Percentiles rank a stretch among this genome's conserved stretches.
Evolutionary conservation across 495 filamentous ascomycete species (phyloP).

Genomic region (Thermochaetoides thermophila): DNA sequence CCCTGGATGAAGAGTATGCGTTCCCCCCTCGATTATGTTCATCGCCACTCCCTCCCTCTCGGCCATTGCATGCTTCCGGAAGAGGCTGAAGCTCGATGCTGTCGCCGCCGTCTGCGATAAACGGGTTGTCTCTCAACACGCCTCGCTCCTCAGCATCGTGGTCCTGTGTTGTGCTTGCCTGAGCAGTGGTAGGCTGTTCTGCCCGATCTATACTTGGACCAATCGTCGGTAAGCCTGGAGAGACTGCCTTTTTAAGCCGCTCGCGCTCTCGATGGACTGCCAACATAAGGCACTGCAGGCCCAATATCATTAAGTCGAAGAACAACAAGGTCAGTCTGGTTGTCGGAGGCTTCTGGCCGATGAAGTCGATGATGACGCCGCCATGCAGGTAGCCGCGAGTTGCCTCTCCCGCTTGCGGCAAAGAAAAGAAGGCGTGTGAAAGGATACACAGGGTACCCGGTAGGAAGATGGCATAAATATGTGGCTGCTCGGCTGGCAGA

Average conservation of each 20-base stretch:
- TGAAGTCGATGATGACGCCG: conserved; percentile 69
- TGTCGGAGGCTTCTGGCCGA: conserved; percentile 66
- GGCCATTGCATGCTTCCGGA: conserved; percentile 5
- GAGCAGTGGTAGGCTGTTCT: conserved; percentile 1
- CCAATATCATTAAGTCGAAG: conserved; percentile 50
- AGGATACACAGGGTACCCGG: conserved; percentile 61
- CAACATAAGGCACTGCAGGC: conserved; percentile 60
- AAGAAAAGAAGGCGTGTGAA: conserved; percentile 47
- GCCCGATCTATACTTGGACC: conserved; percentile 1
- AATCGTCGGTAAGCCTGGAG: conserved; percentile 15
- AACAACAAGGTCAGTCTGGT: conserved; percentile 46
- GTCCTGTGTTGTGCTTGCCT: conserved; percentile 38
- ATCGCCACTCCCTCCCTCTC: conserved; percentile 11
- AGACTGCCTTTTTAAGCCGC: conserved; percentile 31
- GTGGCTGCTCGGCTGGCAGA: conserved; percentile 52
- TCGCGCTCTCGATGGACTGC: conserved; percentile 57
- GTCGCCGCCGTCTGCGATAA: conserved; percentile 25
- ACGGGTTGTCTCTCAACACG: conserved; percentile 35
- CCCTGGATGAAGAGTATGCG: conserved; percentile 29
- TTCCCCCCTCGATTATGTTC: conserved; percentile 26
- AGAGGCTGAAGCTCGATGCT: conserved; percentile 39
- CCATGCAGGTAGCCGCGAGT: conserved; percentile 74
- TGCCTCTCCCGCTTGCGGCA: conserved; percentile 55
- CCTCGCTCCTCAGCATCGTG: conserved; percentile 76
- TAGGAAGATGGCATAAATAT: conserved; percentile 52